Evolutionary conservation across 2,329 filamentous ascomycete genomes (phyloP).

Genomic region (Diaporthe destruens): DNA sequence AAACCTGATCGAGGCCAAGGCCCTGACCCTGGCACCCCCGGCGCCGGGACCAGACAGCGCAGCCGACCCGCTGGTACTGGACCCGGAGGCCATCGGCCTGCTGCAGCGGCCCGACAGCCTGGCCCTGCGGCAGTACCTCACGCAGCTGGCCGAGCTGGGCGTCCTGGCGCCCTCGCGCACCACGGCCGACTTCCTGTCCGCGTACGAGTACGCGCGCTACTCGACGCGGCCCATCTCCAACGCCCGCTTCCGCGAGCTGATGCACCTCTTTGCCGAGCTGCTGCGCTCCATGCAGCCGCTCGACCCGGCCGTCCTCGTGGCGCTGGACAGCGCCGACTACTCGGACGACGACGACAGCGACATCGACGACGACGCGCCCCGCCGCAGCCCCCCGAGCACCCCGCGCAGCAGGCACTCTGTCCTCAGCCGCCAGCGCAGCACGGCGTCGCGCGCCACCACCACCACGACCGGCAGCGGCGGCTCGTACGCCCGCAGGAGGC

Average conservation of each 20-base stretch:
- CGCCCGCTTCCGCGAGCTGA: conserved; percentile 79
- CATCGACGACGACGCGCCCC: conserved; percentile 61
- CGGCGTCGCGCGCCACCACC: conserved; percentile 30
- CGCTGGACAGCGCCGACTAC: conserved; percentile 41
- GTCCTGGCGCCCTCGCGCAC: conserved; percentile 63
- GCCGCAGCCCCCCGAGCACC: conserved; percentile 57
- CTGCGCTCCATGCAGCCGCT: conserved; percentile 80
- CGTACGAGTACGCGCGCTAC: conserved; percentile 90
- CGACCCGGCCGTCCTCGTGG: conserved; percentile 64
- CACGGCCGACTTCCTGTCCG: conserved; percentile 74
- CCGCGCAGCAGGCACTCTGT: conserved; percentile 45
- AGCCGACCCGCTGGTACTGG: conserved; percentile 60
- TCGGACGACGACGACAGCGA: conserved; percentile 50
- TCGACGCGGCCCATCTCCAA: conserved; percentile 78
- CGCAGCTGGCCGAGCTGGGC: conserved; percentile 75
- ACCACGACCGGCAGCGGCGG: conserved; percentile 23
- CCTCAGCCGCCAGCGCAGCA: conserved; percentile 43
- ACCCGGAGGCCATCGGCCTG: conserved; percentile 76
- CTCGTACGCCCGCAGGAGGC: conserved; percentile 42
- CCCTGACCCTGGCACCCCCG: conserved; percentile 83
- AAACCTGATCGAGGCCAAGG: conserved; percentile 91
- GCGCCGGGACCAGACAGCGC: conserved; percentile 54
- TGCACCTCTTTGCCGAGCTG: conserved; percentile 86
- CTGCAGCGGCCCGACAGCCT: conserved; percentile 79
- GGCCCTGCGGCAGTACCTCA: conserved; percentile 83